Conservation (phyloP, 768 basidiomycete genomes). For the Mycena rosella region DNA sequence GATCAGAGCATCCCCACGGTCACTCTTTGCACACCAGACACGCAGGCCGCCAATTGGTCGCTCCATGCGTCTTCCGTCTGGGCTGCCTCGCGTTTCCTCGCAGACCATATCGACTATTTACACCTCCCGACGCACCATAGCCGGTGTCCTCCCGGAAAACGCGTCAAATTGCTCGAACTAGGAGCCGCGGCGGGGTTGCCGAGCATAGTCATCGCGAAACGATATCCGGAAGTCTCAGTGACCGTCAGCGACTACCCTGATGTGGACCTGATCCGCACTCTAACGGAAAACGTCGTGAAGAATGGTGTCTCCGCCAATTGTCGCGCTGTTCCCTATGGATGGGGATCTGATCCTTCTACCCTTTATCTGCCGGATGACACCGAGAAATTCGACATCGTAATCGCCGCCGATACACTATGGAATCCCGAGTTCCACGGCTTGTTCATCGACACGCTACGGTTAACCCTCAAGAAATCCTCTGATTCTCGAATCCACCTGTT, state of each 20-base stretch:
- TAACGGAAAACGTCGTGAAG: conserved; percentile 66
- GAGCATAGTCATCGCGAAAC: conserved; percentile 73
- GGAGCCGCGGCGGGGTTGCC: conserved; percentile 84
- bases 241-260: conserved; percentile 82
- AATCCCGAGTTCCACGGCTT: conserved; percentile 69
- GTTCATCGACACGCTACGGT: conserved; percentile 66
- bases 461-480: conserved; percentile 57
- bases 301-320: conserved; percentile 66
- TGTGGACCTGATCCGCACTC: conserved; percentile 65
- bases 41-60: conserved; percentile 76
- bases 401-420: conserved; percentile 87
- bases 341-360: conserved; percentile 67
- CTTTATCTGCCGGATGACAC: conserved; percentile 38
- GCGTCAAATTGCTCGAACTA: conserved; percentile 68
- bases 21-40: conserved; percentile 71
- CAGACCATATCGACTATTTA: conserved; percentile 70
- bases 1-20: conserved; percentile 46
- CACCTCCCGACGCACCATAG: conserved; percentile 44
- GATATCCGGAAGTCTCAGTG: conserved; percentile 55
- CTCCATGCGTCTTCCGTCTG: conserved; percentile 85
- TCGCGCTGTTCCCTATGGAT: conserved; percentile 68
- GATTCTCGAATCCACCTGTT: conserved; percentile 72
- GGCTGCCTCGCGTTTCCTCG: conserved; percentile 75
- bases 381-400: conserved; percentile 69
- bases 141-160: conserved; percentile 21